Evolutionary conservation across 768 basidiomycete species (phyloP).

Genomic region (Boletales sp.): DNA sequence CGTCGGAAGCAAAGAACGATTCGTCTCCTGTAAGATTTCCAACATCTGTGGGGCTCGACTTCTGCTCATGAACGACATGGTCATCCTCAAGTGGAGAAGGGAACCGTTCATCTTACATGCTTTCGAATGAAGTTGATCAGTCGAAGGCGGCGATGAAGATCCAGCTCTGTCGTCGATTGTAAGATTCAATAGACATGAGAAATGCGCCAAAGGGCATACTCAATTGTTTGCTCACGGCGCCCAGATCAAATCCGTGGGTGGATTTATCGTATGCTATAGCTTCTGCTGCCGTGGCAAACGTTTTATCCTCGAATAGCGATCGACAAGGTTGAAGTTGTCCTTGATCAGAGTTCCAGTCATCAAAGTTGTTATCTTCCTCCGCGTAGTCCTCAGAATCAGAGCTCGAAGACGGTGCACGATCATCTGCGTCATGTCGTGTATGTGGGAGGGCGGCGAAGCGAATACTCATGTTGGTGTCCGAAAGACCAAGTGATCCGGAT

Average conservation of each 20-base stretch:
- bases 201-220: slow-evolving; percentile 40
- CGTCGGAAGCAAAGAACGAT: slow-evolving; percentile 66
- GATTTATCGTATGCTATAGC: slow-evolving; percentile 59
- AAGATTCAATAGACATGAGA: not conserved
- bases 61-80: slow-evolving; percentile 37
- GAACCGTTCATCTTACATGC: slow-evolving; percentile 41
- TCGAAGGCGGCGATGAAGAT: slow-evolving; percentile 75
- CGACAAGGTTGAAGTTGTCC: slow-evolving; percentile 47
- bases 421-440: slow-evolving; percentile 8
- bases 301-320: slow-evolving; percentile 73
- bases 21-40: slow-evolving; percentile 53
- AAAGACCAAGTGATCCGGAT: too few species aligned
- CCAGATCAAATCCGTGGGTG: slow-evolving; percentile 61
- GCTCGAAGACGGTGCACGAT: slow-evolving; percentile 14
- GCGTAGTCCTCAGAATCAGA: slow-evolving; percentile 24
- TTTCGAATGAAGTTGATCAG: slow-evolving; percentile 86
- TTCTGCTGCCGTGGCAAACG: slow-evolving; percentile 56
- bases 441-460: slow-evolving; percentile 19
- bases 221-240: slow-evolving; percentile 44
- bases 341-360: slow-evolving; percentile 79
- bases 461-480: slow-evolving; percentile 24
- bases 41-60: slow-evolving; percentile 44
- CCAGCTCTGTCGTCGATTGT: slow-evolving; percentile 48
- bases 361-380: slow-evolving; percentile 63
- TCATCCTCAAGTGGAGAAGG: not conserved